Base-by-base conservation (phyloP, 495 filamentous ascomycete genomes). In the Cladorrhinum samala region DNA sequence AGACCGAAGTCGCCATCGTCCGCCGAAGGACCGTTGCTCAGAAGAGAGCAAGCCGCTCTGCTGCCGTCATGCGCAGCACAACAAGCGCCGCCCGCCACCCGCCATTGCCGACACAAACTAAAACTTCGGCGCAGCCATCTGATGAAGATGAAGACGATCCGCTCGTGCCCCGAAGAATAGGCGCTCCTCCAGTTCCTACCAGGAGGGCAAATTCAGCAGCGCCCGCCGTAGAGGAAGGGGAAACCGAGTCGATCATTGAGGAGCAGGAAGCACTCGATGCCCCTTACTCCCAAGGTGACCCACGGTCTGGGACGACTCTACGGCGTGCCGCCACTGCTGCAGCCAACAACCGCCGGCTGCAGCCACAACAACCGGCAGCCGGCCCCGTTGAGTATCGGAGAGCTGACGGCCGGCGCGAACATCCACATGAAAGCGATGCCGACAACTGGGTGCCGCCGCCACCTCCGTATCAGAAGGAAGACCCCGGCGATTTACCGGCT, bases 361-460 rank as follows among this genome's bases (percentile, higher is more conserved):
- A 84, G 54, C 81, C 83, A 9, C 61, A 64, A 46, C 53, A 70
- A 44, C 58, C 70, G 18, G 54, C 62, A 23, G 61, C 71, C 52
- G 66, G 74, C 17, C 63, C 57, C 46, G 58, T 75, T 33, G 64
- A 76, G 42, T 76, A 80, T 60, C 70, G 77, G 52, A 71, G 82
- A 20, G 72, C 87, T 21, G 83, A 87, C 64, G 85, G 83, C 13
- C 75, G 83, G 30, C 71, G 78, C 16, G 77, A 88, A 50, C 78
- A 87, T 53, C 90, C 90, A 9, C 87, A 94, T 68, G 89, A 94
- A 66, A 91, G 86, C 54, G 88, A 95, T 62, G 89, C 89, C 3
- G 91, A 95, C 57, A 88, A 91, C 55, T 96, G 91, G 91, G 88
- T 91, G 6, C 87, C 91, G 19, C 91, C 91, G 0, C 91, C 91